These are phyloP conservation scores for Psilocybe sp. DNA, from an alignment of 768 basidiomycete species.

Conservation along the genomic window DNA sequence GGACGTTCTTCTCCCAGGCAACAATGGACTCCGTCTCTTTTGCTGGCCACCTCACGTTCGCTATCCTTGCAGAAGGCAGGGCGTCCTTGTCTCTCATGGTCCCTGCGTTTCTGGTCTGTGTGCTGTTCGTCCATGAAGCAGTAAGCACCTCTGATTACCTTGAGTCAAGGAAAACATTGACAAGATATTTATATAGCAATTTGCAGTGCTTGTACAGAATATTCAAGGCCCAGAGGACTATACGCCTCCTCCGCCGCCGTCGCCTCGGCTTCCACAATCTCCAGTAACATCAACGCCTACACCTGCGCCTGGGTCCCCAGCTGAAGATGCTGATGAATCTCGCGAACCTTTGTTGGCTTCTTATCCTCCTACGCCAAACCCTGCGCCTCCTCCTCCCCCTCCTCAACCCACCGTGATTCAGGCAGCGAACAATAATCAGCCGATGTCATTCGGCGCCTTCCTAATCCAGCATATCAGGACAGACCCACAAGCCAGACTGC, in stretches of 20 bases:
- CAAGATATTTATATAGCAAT: constrained; percentile 56
- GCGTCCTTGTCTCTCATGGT: constrained; percentile 79
- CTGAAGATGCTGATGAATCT: not conserved
- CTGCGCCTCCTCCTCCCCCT: constrained; percentile 15
- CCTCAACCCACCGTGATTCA: constrained; percentile 15
- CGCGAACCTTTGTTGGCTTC: constrained; percentile 12
- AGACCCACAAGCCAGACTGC: constrained; percentile 70
- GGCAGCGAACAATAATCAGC: constrained; percentile 21
- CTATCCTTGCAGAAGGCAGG: constrained; percentile 78
- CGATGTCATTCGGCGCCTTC: constrained; percentile 44
- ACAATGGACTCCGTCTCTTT: constrained; percentile 83
- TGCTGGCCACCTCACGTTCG: constrained; percentile 86
- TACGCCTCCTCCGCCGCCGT: constrained; percentile 23
- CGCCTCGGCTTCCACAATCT: constrained; percentile 24
- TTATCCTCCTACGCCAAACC: constrained; percentile 14
- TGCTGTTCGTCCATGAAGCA: constrained; percentile 79
- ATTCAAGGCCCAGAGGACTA: constrained; percentile 77
- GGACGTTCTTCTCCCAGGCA: constrained; percentile 79
- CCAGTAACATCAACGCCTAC: constrained; percentile 13
- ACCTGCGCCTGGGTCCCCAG: no score
- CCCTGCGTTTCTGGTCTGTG: constrained; percentile 80
- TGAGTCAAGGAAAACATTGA: not conserved
- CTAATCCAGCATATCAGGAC: constrained; percentile 58
- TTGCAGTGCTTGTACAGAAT: constrained; percentile 74
- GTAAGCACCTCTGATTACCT: constrained; percentile 36